Evolutionary conservation across 1,284 basidiomycete genomes (phyloP).

Genomic region (Taiwanofungus camphoratus): DNA sequence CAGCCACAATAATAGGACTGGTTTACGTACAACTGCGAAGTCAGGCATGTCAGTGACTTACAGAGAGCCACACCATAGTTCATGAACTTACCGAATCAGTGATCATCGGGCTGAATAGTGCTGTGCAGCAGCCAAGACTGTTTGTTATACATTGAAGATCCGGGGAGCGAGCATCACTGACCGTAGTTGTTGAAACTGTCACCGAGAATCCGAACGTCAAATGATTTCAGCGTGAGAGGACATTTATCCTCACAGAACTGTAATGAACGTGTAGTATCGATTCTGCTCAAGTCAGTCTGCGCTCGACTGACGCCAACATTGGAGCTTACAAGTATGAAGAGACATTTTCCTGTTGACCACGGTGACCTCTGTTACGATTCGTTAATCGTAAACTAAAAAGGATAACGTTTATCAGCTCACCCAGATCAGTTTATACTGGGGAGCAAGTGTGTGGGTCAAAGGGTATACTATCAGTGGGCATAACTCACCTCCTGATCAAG

Average conservation of each 20-base stretch:
- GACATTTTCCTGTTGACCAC: constrained; percentile 45
- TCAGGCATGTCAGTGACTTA: too few species aligned
- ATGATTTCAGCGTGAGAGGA: too few species aligned
- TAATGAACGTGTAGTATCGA: constrained; percentile 47
- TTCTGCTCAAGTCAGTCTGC: constrained; percentile 31
- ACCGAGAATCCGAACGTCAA: neutral
- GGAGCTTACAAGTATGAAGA: constrained; percentile 44
- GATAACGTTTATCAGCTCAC: constrained; percentile 24
- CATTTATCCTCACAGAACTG: constrained; percentile 37
- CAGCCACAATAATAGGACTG: too few species aligned
- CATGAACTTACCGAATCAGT: constrained; percentile 29
- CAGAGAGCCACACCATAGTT: too few species aligned
- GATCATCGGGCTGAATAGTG: constrained; percentile 28
- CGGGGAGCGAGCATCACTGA: constrained; percentile 17
- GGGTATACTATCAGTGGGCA: neutral
- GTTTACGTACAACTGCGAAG: constrained; percentile 16
- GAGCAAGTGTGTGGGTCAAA: neutral
- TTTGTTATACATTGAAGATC: neutral
- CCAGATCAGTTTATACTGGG: constrained; percentile 49
- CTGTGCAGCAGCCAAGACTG: constrained; percentile 22
- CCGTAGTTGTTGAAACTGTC: constrained; percentile 48
- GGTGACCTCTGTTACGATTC: constrained; percentile 33
- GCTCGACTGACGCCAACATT: neutral
- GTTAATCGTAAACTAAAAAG: neutral
- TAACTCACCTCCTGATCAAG: constrained; percentile 45